A percentile compares a stretch with the other conserved stretches of the same genome.
Evolutionary conservation across 2,329 filamentous ascomycete genomes (phyloP).

Genomic region (Truncatella angustata): DNA sequence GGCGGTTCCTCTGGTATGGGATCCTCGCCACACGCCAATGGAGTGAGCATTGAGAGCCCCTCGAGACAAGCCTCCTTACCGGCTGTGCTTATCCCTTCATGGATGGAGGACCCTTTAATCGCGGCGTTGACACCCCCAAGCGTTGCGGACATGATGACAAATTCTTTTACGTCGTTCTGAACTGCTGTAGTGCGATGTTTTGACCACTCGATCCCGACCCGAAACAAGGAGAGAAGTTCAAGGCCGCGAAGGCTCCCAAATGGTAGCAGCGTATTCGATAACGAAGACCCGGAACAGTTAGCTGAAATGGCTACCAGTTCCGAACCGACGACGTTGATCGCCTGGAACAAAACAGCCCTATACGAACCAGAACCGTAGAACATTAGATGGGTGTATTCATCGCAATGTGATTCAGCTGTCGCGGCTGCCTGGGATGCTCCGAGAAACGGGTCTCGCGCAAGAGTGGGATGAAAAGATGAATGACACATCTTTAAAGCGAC

Average conservation of each 20-base stretch:
- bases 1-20: neutral
- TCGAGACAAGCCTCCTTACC: neutral
- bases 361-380: neutral
- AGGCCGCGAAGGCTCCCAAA: neutral
- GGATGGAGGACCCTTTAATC: neutral
- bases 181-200: neutral
- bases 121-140: neutral
- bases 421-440: neutral
- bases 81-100: too few relatives aligned
- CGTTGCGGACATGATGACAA: neutral
- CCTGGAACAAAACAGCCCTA: neutral
- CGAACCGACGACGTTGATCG: neutral
- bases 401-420: neutral
- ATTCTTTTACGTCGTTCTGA: neutral
- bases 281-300: neutral
- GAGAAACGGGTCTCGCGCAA: neutral
- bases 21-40: neutral
- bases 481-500: conserved; percentile 40
- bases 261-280: neutral
- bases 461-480: neutral
- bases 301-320: neutral
- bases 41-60: neutral
- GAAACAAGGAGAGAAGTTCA: neutral
- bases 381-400: neutral
- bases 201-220: neutral